Evolutionary conservation across 2,329 filamentous ascomycete species (phyloP).

Genomic region (Trichoderma asperellum): DNA sequence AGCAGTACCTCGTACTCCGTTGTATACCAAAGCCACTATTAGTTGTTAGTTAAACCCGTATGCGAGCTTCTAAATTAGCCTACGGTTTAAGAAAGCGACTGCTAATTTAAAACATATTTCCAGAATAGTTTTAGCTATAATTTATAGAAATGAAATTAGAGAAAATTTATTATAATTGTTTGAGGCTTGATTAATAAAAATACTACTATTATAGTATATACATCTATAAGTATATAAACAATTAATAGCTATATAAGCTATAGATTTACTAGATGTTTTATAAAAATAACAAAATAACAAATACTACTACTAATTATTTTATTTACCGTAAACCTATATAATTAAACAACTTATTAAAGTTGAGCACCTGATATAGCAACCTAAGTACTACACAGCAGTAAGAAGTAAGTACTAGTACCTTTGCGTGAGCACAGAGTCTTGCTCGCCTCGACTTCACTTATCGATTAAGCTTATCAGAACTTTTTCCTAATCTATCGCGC

Average conservation of each 20-base stretch:
- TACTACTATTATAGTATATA: not conserved
- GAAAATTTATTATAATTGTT: too few relatives aligned
- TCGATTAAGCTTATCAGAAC: not conserved
- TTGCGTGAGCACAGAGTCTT: not conserved
- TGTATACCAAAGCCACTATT: not conserved
- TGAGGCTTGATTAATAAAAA: too few relatives aligned
- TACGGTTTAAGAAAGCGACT: not conserved
- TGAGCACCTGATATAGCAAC: not conserved
- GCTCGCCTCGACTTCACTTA: not conserved
- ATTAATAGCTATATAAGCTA: not conserved
- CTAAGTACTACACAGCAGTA: not conserved
- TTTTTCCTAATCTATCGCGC: not conserved
- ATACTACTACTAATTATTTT: not conserved
- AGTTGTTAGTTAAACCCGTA: not conserved
- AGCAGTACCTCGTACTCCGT: constrained; percentile 21
- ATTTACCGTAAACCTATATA: not conserved
- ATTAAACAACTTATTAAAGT: not conserved
- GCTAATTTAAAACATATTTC: not conserved
- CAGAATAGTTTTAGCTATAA: too few relatives aligned
- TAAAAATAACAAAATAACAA: not conserved
- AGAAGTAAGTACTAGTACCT: not conserved
- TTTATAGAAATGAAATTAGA: too few relatives aligned
- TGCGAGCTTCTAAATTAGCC: not conserved
- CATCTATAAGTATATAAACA: too few relatives aligned
- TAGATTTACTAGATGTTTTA: not conserved